A percentile compares a stretch with the other conserved stretches of the same genome.
These are phyloP conservation scores for Bassia scoparia DNA, from an alignment of 148 eudicot species.

Conservation along the genomic window DNA sequence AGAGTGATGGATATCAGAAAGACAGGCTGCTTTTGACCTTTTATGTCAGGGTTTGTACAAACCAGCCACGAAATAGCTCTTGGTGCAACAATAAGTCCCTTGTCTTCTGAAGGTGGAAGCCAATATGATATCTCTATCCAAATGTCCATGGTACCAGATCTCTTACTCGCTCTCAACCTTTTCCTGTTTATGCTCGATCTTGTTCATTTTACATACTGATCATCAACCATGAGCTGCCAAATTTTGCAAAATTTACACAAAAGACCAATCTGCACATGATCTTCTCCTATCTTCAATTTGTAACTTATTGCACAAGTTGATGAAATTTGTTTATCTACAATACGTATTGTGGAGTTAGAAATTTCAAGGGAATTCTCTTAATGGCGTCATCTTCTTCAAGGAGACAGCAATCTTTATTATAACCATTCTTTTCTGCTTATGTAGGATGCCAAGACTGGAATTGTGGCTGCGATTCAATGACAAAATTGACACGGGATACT, in stretches of 20 bases:
- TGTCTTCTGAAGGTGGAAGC: conserved; percentile 35
- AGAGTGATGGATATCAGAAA: conserved; percentile 38
- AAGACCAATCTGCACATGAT: too few species aligned
- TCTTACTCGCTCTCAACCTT: neutral
- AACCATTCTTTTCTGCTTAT: neutral
- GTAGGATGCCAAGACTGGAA: conserved; percentile 42
- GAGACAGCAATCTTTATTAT: too few species aligned
- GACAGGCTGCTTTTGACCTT: conserved; percentile 66
- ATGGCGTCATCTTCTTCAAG: too few species aligned
- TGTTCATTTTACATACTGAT: too few species aligned
- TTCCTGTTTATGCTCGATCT: neutral
- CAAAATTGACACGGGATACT: conserved; percentile 47
- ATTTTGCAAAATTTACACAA: too few species aligned
- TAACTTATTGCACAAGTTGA: too few species aligned
- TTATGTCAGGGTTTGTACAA: conserved; percentile 74
- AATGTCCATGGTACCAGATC: conserved; percentile 37
- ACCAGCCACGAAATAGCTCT: conserved; percentile 52
- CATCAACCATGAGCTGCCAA: too few species aligned
- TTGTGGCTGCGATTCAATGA: conserved; percentile 58
- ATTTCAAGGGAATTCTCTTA: too few species aligned
- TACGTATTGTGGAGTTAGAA: too few species aligned
- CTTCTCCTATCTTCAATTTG: too few species aligned
- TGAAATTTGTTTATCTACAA: too few species aligned
- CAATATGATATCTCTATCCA: conserved; percentile 34
- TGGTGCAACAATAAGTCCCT: conserved; percentile 48